Base-by-base conservation (phyloP, 257 asterid species). In the Fraxinus quadrangulata region DNA sequence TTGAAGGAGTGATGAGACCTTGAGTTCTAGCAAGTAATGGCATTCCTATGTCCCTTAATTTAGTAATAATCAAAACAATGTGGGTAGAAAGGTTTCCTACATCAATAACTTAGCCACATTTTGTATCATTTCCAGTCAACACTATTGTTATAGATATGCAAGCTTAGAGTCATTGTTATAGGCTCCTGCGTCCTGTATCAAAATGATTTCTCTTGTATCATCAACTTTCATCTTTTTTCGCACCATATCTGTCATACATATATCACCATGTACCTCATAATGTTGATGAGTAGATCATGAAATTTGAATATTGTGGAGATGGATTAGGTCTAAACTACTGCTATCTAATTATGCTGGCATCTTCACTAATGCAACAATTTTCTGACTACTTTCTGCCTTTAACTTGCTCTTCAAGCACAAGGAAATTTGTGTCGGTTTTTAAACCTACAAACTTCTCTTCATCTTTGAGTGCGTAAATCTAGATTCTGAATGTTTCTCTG, bases 71-170 rank as follows among this genome's bases (percentile, higher is more conserved):
- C 47, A 56, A 34, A 69, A 63, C 70, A 33, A 40, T 33, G 33
- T 79, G 23, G 14, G 45, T 73, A 40, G 33, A 76, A 28, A 67
- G 56, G 45, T 72, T 72, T 56, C 26, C 75, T 47, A 42, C 56
- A 68, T 45, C 76, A 34, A 77, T n/a, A 70, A 17, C 30, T 28
- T 26, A 33, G 40, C n/a, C 72, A 24, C 39, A 33, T 37, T 28
- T 56, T 23, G 28, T 56, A 56, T n/a, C 0, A n/a, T 59, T 54
- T 17, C 26, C 65, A 6, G 65, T 54, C 26, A 19, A 54, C 65
- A 54, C 21, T 59, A 21, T 59, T n/a, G 67, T 23, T 59, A 59
- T 59, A 8, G 30, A 21, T 21, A 8, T 2, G 1, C 67, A 19
- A n/a, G 67, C 67, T 59, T 23, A n/a, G 28, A 21, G 12, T 59